Evolutionary conservation across 306 rosid species (phyloP), one percentile per base, ranked within the genome.

Genomic region (Dalbergia cultrata): DNA sequence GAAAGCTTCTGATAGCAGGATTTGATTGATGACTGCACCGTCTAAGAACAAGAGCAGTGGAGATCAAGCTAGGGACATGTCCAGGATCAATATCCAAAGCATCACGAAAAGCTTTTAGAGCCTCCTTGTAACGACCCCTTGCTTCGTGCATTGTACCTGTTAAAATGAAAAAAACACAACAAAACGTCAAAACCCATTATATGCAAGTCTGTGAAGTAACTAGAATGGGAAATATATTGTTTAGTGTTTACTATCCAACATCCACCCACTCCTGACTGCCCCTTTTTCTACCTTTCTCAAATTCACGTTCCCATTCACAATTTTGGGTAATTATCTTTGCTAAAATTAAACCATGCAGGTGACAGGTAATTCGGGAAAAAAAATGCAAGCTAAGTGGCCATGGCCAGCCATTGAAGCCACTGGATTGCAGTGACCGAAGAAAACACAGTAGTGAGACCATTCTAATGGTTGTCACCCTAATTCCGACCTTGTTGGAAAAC

Each of bases 41-140:
- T 80, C 90, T 85, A 76, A 96, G 90, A 86, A 80, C 87, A 80
- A 79, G 80, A 0, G 97, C 93, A 17, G 83, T 67, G n/a, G 97
- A 92, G 60, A 96, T 85, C 90, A 96, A 85, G 92, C 97, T 89
- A 7, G 94, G 93, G 67, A 87, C 89, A 76, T 93, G 91, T 60
- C 70, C 41, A 14, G 97, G 89, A 81, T 92, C 97, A 8, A 86
- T 81, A 78, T 80, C 72, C 86, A 96, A 83, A 77, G 97, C 97
- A 64, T 80, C 86, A 17, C 52, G 53, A 76, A 82, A 92, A 45
- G 90, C 91, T 78, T 72, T 84, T 53, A 92, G 72, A 82, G 98
- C 97, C 81, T 92, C 98, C 81, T 82, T 83, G 77, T 93, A 60
- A 62, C 80, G 84, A 26, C 95, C 94, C 82, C 88, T 88, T 50